A percentile compares a stretch with the other conserved stretches of the same genome.
phyloP scores from a whole-genome alignment of 441 rosid species.

The Erysimum cheiri region DNA sequence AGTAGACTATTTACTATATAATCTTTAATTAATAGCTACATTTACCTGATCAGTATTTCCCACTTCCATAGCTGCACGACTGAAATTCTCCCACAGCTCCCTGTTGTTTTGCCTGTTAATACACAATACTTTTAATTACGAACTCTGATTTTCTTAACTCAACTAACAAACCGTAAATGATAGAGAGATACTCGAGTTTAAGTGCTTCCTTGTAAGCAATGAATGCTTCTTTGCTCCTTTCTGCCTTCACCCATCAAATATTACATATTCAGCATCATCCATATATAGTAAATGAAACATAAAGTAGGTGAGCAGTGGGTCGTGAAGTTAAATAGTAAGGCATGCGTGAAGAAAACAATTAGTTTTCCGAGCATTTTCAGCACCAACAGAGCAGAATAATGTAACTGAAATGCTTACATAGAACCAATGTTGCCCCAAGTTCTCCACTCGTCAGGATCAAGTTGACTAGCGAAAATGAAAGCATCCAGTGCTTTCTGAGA shows the following conservation, averaged over 20 bases:
- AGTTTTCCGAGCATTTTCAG: slow-evolving; percentile 9
- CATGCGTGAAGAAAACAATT: too few relatives aligned
- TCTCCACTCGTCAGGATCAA: slow-evolving; percentile 98
- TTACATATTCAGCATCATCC: slow-evolving; percentile 11
- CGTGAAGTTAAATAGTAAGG: slow-evolving; percentile 6
- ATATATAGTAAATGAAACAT: slow-evolving; percentile 12
- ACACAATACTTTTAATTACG: slow-evolving; percentile 19
- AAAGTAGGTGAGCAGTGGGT: slow-evolving; percentile 9
- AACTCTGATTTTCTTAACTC: slow-evolving; percentile 19
- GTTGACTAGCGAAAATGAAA: slow-evolving; percentile 88
- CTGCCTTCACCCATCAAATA: slow-evolving; percentile 57
- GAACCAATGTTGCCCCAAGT: slow-evolving; percentile 99
- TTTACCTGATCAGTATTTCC: slow-evolving; percentile 83
- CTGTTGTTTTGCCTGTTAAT: slow-evolving; percentile 84
- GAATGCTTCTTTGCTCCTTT: slow-evolving; percentile 86
- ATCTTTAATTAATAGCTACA: slow-evolving; percentile 19
- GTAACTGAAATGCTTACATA: slow-evolving; percentile 61
- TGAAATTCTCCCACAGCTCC: slow-evolving; percentile 92
- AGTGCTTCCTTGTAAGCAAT: slow-evolving; percentile 95
- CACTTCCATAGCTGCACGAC: slow-evolving; percentile 86
- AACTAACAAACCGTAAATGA: slow-evolving; percentile 26
- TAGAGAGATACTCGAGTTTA: slow-evolving; percentile 71
- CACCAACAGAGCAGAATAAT: slow-evolving; percentile 5
- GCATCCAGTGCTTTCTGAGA: slow-evolving; percentile 90
- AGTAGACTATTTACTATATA: not conserved